Base-by-base conservation (phyloP, 371 early-diverging fungal species). In the Batkoa obscura region DNA sequence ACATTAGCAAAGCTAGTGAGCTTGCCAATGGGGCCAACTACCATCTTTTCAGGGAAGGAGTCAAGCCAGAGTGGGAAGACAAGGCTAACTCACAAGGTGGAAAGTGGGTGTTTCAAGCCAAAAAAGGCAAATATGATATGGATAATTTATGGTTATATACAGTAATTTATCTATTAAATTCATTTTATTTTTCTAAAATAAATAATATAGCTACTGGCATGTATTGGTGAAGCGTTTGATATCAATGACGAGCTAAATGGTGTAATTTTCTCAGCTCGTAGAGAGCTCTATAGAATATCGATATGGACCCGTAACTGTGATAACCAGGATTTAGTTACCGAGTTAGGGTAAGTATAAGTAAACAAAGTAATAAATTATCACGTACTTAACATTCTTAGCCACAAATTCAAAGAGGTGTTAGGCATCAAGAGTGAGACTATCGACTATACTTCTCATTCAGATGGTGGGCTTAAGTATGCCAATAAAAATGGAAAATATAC, bases 11-110 rank as follows among this genome's bases (percentile, higher is more conserved):
- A 58, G 75, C 88, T n/a, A 75, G 78, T 48, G 84, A 88, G 46
- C 70, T 94, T 60, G 70, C 80, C 13, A 66, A 73, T 46, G 83
- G 84, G 43, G 78, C 92, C 49, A 93, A 96, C 74, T 90, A 93
- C 66, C 94, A 97, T 62, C 68, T 99, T 56, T 99, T 99, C 83
- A 90, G 91, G 70, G 76, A 86, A 58, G 96, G 93, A 35, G 78
- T 99, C 59, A 80, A 83, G 69, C 99, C 99, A n/a, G 86, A 86
- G 83, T 99, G 99, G 99, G 99, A 99, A 72, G 99, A 99, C 66
- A 68, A 81, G n/a, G 81, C 75, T 45, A 99, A 99, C 74, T 76
- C 73, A 42, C 71, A 87, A 42, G 99, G 99, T 63, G 99, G 99
- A 36, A 91, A 94, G 67, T 94, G 98, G 85, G 82, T 88, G 50